Percentiles rank a stretch among this genome's conserved stretches.
Conservation (phyloP, 2,329 filamentous ascomycete species). For the Hypoxylon sp. region DNA sequence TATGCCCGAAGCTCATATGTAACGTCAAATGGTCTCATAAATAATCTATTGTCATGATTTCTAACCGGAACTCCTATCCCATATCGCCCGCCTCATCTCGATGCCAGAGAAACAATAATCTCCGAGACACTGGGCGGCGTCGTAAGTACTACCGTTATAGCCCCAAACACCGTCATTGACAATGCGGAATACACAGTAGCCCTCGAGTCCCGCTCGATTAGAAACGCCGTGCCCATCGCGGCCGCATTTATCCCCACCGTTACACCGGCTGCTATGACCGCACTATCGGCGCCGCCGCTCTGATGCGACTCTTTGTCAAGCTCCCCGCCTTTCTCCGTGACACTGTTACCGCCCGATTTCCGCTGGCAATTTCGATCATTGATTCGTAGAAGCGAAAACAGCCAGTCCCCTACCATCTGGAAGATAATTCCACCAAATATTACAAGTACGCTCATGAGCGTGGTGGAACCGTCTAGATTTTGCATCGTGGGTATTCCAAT, state of each 20-base stretch:
- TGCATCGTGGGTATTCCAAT: conserved; percentile 52
- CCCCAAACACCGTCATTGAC: conserved; percentile 70
- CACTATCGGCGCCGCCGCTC: conserved; percentile 42
- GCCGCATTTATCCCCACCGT: conserved; percentile 71
- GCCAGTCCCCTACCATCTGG: conserved; percentile 52
- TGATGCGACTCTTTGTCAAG: background rate
- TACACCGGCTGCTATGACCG: conserved; percentile 65
- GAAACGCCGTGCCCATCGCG: conserved; percentile 71
- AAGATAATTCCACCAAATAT: conserved; percentile 54
- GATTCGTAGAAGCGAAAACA: conserved; percentile 50
- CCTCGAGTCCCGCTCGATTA: conserved; percentile 67
- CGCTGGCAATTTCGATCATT: conserved; percentile 38
- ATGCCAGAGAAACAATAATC: conserved; percentile 56
- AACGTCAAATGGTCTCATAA: conserved; percentile 29
- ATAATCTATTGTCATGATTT: conserved; percentile 21
- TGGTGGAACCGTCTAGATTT: conserved; percentile 51
- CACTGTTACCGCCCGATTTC: conserved; percentile 5
- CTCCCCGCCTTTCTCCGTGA: conserved; percentile 18
- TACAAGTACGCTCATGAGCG: conserved; percentile 52
- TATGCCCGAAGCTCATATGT: conserved; percentile 29
- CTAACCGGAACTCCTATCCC: background rate
- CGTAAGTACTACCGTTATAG: conserved; percentile 69
- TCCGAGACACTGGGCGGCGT: conserved; percentile 63
- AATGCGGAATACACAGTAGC: conserved; percentile 70
- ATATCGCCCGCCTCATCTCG: conserved; percentile 38